These are phyloP conservation scores for Populus davidiana DNA, from an alignment of 345 rosid species.

Conservation along the genomic window DNA sequence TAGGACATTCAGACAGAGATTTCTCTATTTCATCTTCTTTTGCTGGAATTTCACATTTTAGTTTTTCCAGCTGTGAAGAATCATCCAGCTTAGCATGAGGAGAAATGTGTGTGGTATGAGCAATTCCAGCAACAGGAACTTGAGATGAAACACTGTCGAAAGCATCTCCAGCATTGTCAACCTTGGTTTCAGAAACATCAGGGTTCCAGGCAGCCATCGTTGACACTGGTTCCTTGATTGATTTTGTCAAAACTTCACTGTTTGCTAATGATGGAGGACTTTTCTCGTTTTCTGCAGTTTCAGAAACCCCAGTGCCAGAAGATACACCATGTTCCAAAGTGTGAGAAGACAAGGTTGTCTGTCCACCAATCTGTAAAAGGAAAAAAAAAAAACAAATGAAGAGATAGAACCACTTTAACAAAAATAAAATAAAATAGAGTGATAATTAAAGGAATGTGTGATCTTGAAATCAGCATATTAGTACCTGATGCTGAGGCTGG, in stretches of 20 bases:
- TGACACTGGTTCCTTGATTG: conserved; percentile 25
- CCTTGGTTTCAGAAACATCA: conserved; percentile 31
- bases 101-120: neutral
- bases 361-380: conserved; percentile 34
- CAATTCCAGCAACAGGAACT: conserved; percentile 25
- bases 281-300: conserved; percentile 29
- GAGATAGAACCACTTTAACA: neutral
- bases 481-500: conserved; percentile 49
- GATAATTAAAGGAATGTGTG: neutral
- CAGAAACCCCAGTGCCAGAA: conserved; percentile 32
- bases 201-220: conserved; percentile 20
- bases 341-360: conserved; percentile 20
- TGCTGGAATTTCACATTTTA: conserved; percentile 22
- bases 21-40: conserved; percentile 16
- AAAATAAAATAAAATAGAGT: neutral
- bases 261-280: conserved; percentile 18
- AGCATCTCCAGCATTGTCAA: conserved; percentile 29
- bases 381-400: neutral
- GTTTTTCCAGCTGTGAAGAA: conserved; percentile 23
- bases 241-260: conserved; percentile 27
- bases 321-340: conserved; percentile 32
- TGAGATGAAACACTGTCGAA: conserved; percentile 28
- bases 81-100: conserved; percentile 15
- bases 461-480: neutral
- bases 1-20: conserved; percentile 14